These are phyloP conservation scores for Penicillium griseofulvum DNA, from an alignment of 2,329 filamentous ascomycete genomes.

Conservation along the genomic window DNA sequence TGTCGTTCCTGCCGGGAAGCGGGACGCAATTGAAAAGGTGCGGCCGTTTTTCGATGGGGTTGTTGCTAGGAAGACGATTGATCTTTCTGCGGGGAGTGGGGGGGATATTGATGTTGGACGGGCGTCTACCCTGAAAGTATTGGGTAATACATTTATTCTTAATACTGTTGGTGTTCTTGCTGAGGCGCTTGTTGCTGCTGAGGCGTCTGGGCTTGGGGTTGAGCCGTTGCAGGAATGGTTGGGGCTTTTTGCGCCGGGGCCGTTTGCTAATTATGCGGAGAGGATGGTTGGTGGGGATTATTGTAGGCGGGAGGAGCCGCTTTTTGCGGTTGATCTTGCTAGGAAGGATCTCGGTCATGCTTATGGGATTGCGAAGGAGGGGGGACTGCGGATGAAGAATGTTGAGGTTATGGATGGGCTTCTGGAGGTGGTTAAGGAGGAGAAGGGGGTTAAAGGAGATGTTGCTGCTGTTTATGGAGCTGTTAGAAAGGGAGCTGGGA, in stretches of 20 bases:
- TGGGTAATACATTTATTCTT: slow-evolving; percentile 83
- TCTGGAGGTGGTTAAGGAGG: slow-evolving; percentile 65
- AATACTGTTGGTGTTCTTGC: slow-evolving; percentile 78
- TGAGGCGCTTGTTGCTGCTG: slow-evolving; percentile 74
- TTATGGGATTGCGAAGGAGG: slow-evolving; percentile 60
- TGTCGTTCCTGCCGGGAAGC: slow-evolving; percentile 68
- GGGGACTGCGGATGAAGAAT: slow-evolving; percentile 62
- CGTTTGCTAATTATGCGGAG: slow-evolving; percentile 70
- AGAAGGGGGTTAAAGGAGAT: slow-evolving; percentile 70
- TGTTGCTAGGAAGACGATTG: slow-evolving; percentile 48
- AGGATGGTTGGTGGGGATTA: slow-evolving; percentile 76
- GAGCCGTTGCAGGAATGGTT: slow-evolving; percentile 70
- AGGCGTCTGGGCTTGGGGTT: slow-evolving; percentile 73
- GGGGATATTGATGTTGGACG: slow-evolving; percentile 68
- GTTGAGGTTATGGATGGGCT: slow-evolving; percentile 68
- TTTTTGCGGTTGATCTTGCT: slow-evolving; percentile 79
- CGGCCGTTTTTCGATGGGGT: slow-evolving; percentile 71
- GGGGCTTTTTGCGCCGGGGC: slow-evolving; percentile 70
- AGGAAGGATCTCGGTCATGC: slow-evolving; percentile 80
- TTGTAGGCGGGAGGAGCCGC: slow-evolving; percentile 69
- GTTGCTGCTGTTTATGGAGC: slow-evolving; percentile 81
- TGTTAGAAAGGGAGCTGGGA: slow-evolving; percentile 68
- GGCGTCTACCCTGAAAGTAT: slow-evolving; percentile 71
- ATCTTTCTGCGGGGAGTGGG: slow-evolving; percentile 33
- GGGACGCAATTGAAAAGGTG: slow-evolving; percentile 59